Evolutionary conservation across 305 asterid species (phyloP).

Genomic region (Petunia hybrid): DNA sequence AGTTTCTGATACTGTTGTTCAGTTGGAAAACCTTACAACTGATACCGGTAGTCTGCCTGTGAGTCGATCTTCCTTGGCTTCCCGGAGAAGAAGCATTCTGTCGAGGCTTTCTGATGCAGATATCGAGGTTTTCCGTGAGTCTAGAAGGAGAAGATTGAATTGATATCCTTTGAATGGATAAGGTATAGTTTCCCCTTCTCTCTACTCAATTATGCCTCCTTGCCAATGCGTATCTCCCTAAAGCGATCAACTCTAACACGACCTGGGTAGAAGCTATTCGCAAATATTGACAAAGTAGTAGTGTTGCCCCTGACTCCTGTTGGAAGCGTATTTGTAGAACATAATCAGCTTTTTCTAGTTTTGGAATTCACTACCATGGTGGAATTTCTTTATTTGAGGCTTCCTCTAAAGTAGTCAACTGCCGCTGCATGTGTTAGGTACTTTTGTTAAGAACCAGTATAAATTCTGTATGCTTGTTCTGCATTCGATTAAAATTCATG

Average conservation of each 20-base stretch:
- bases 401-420: background rate
- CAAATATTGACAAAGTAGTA: background rate
- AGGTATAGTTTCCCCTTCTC: constrained; percentile 39
- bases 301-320: constrained; percentile 5
- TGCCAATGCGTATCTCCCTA: background rate
- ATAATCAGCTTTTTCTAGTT: constrained; percentile 12
- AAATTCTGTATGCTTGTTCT: constrained; percentile 12
- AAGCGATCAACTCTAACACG: background rate
- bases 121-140: constrained; percentile 54
- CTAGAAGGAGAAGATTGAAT: constrained; percentile 75
- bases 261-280: constrained; percentile 1
- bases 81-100: constrained; percentile 55
- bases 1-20: constrained; percentile 42
- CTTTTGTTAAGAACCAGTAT: constrained; percentile 14
- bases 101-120: constrained; percentile 55
- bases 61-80: constrained; percentile 43
- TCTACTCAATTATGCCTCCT: constrained; percentile 17
- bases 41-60: constrained; percentile 40
- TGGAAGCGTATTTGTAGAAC: constrained; percentile 9
- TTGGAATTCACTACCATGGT: background rate
- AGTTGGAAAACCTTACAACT: constrained; percentile 34
- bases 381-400: constrained; percentile 15
- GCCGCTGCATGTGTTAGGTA: constrained; percentile 6
- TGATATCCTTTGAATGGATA: constrained; percentile 42
- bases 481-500: background rate